Conservation (phyloP, 805 yeast species). For the Candida taoyuanica region DNA sequence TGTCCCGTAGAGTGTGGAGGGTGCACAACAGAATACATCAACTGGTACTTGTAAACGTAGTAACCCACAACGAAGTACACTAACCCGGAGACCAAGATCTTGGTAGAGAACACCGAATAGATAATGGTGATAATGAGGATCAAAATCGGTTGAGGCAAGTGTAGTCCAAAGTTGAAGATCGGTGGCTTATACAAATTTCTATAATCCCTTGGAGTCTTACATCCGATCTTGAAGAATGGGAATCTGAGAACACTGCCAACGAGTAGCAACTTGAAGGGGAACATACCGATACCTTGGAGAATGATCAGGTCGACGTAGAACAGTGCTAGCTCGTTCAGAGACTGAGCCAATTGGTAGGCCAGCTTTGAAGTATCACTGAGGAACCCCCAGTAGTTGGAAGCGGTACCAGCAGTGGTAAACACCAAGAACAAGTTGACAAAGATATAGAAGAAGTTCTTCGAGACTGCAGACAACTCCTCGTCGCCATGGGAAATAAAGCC, state of each 20-base stretch:
- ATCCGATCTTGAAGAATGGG: constrained; percentile 57
- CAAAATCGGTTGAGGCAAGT: constrained; percentile 86
- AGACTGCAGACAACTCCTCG: constrained; percentile 83
- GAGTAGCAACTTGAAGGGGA: constrained; percentile 81
- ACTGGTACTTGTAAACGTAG: constrained; percentile 85
- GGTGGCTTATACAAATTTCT: constrained; percentile 79
- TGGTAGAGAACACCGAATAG: constrained; percentile 86
- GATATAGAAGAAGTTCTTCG: constrained; percentile 90
- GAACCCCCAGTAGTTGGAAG: constrained; percentile 72
- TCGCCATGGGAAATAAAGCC: constrained; percentile 92
- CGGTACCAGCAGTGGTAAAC: constrained; percentile 91
- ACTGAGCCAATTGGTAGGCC: constrained; percentile 81
- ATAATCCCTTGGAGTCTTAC: constrained; percentile 81
- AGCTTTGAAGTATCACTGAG: constrained; percentile 85
- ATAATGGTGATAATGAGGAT: constrained; percentile 80
- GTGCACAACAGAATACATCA: constrained; percentile 86
- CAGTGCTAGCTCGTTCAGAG: constrained; percentile 71
- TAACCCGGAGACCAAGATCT: constrained; percentile 79
- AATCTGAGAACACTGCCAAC: constrained; percentile 74
- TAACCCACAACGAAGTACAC: constrained; percentile 81
- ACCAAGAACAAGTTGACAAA: constrained; percentile 92
- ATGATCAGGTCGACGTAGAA: constrained; percentile 87
- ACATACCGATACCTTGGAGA: constrained; percentile 81
- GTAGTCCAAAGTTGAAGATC: constrained; percentile 85
- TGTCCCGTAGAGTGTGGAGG: constrained; percentile 96